Evolutionary conservation across 805 yeast species (phyloP).

Genomic region (Metschnikowia bowlesiae): DNA sequence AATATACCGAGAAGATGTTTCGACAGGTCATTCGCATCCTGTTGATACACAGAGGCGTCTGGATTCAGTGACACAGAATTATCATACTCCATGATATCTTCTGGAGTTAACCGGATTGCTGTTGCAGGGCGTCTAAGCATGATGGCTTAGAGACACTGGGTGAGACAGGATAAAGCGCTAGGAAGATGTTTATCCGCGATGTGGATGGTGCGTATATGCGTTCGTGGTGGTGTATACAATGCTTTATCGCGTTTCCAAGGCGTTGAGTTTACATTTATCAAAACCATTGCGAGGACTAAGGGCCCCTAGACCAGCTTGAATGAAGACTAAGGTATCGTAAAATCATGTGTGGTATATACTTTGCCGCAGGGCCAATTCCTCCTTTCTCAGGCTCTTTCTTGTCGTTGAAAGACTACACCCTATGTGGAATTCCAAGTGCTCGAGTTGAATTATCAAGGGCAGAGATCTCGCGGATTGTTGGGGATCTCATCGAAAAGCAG

Average conservation of each 20-base stretch:
- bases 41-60: slow-evolving; percentile 8
- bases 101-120: slow-evolving; percentile 59
- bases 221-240: slow-evolving; percentile 1
- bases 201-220: not conserved
- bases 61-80: slow-evolving; percentile 22
- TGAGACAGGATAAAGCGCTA: not conserved
- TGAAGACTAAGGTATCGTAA: not conserved
- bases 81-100: slow-evolving; percentile 55
- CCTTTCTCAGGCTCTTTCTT: not conserved
- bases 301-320: not conserved
- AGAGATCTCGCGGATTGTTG: slow-evolving; percentile 8
- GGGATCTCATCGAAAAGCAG: slow-evolving; percentile 5
- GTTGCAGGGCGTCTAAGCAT: slow-evolving; percentile 77
- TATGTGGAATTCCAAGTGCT: not conserved
- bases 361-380: slow-evolving; percentile 2
- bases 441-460: slow-evolving; percentile 1
- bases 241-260: not conserved
- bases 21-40: slow-evolving; percentile 14
- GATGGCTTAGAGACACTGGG: not conserved
- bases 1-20: slow-evolving; percentile 12
- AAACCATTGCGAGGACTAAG: not conserved
- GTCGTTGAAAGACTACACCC: not conserved
- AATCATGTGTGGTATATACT: slow-evolving; percentile 17
- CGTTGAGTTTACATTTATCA: not conserved
- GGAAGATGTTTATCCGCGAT: not conserved